phyloP scores from a whole-genome alignment of 2,329 filamentous ascomycete genomes.

The Ustilaginoidea virens region DNA sequence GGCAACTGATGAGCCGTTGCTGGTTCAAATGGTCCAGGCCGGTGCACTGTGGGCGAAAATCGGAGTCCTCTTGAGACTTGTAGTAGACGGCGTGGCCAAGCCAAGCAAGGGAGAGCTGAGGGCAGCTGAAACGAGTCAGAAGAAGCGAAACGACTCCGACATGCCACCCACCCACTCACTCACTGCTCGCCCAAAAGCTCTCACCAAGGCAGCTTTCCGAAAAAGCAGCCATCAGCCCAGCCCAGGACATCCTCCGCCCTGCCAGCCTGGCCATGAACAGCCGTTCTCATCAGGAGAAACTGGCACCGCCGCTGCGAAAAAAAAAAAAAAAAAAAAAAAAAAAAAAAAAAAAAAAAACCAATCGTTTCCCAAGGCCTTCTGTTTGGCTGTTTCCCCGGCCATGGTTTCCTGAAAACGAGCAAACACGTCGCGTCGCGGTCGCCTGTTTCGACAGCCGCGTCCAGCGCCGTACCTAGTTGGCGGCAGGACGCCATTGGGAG shows the following conservation, averaged over 20 bases:
- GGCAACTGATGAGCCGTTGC: constrained; percentile 7
- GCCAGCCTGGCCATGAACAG: constrained; percentile 6
- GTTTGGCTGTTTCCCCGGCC: no score
- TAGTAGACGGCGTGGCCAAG: constrained; percentile 1
- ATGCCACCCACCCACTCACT: constrained; percentile 6
- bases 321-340: no score
- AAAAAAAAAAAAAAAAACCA: no score
- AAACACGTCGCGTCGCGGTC: constrained; percentile 4
- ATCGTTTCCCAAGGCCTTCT: constrained; percentile 1
- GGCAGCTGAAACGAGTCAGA: constrained; percentile 3
- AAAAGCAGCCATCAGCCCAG: constrained; percentile 8
- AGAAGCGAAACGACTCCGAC: constrained; percentile 5
- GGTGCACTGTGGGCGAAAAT: not conserved
- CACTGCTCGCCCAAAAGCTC: constrained; percentile 6
- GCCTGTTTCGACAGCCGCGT: constrained; percentile 1
- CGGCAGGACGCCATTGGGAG: not conserved
- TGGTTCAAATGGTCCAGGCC: constrained; percentile 8
- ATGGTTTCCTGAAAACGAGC: constrained; percentile 1
- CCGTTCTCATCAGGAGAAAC: constrained; percentile 5
- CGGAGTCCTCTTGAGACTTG: not conserved
- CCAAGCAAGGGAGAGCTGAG: constrained; percentile 1
- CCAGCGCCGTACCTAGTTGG: constrained; percentile 1
- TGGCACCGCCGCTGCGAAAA: not conserved
- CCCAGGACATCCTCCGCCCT: constrained; percentile 7
- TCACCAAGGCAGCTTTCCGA: constrained; percentile 1